Base-by-base conservation (phyloP, 352 stramenopile species). In the Globisporangium radiosum region DNA sequence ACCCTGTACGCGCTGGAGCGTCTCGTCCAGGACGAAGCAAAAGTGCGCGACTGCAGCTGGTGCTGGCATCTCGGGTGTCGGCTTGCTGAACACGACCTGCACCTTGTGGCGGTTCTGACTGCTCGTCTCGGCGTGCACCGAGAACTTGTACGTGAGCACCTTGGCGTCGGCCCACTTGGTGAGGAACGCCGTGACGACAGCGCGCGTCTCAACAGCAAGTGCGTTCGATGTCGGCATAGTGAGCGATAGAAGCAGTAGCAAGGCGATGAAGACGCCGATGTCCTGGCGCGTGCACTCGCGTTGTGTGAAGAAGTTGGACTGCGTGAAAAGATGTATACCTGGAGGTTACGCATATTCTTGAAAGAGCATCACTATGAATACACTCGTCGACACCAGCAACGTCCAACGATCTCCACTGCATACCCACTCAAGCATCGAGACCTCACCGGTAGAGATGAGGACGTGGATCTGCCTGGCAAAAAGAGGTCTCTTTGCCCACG, bases 21-120 rank as follows among this genome's bases (percentile, higher is more conserved):
- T 56, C 42, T 69, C 51, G 37, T 76, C 73, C 14, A 90, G 52
- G 38, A 76, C 55, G 62, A 90, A 90, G 53, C 64, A 75, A n/a
- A 87, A 75, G 47, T 83, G 64, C 42, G 79, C 75, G 17, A 85
- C 81, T 1, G 81, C 78, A 2, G 71, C 59, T 1, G 76, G 60
- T 0, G 80, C 58, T 0, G 80, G 78, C 25, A 56, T 40, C 39
- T 69, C 57, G 7, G 64, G 51, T 7, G 69, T 81, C 37, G 80
- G 80, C 13, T 87, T 87, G 63, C 80, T 88, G 65, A 90, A 88
- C 8, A 75, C 85, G 47, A 72, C 71, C 36, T 75, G 69, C 50
- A 90, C 73, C 25, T 73, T 73, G 42, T 70, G 61, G 13, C 65
- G 70, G 49, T 70, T 63, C 39, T 78, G 65, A 40, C 56, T 52